Conservation (phyloP, 345 rosid genomes). For the Clarkia xantiana region DNA sequence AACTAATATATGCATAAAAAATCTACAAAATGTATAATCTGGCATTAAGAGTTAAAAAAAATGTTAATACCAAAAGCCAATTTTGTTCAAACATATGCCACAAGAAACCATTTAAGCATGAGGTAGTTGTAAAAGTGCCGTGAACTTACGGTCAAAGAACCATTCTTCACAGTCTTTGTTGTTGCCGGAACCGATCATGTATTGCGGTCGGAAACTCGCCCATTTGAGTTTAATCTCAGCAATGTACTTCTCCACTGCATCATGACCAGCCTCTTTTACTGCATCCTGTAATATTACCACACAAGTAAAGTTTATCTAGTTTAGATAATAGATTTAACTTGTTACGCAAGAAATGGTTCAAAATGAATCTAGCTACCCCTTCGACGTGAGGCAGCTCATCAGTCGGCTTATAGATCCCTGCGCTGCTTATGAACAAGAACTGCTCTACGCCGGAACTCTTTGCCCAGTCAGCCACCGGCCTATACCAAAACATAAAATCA, state of each 20-base stretch:
- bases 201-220: conserved; percentile 78
- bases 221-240: conserved; percentile 49
- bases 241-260: conserved; percentile 74
- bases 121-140: too few species aligned
- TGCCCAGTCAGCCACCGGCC: conserved; percentile 89
- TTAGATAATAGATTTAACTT: background rate
- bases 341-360: background rate
- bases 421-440: conserved; percentile 82
- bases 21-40: too few species aligned
- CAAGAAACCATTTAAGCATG: too few species aligned
- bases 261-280: conserved; percentile 83
- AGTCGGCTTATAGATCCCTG: conserved; percentile 77
- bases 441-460: conserved; percentile 72
- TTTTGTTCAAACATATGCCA: too few species aligned
- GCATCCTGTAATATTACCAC: conserved; percentile 35
- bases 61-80: too few species aligned
- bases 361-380: conserved; percentile 62
- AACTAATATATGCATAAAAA: too few species aligned
- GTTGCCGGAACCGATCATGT: conserved; percentile 96
- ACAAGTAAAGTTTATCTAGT: background rate
- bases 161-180: conserved; percentile 98
- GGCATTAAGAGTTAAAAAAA: too few species aligned
- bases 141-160: conserved; percentile 80
- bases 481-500: background rate
- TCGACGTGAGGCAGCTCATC: conserved; percentile 92